These are phyloP conservation scores for Colletotrichum scovillei DNA, from an alignment of 2,329 filamentous ascomycete species.

Conservation along the genomic window DNA sequence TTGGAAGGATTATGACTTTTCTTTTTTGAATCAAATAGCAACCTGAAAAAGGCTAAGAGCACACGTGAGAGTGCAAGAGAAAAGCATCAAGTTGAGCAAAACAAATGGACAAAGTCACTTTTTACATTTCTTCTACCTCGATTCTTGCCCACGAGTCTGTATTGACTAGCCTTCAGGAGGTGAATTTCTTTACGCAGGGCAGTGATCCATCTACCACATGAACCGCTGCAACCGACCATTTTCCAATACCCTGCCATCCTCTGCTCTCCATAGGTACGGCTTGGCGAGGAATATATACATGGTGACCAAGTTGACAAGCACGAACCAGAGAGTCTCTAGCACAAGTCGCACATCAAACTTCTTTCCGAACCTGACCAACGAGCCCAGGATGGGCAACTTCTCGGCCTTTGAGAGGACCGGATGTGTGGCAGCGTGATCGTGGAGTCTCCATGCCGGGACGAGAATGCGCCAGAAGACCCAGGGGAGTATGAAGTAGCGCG, in stretches of 20 bases:
- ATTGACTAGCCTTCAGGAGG: too few species aligned
- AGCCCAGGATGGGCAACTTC: slow-evolving; percentile 16
- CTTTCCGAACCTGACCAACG: slow-evolving; percentile 27
- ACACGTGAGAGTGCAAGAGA: slow-evolving; percentile 23
- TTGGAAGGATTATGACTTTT: slow-evolving; percentile 18
- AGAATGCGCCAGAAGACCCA: slow-evolving; percentile 94
- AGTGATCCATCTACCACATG: slow-evolving; percentile 73
- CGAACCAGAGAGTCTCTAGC: slow-evolving; percentile 76
- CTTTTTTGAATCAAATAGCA: background rate
- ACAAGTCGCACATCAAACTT: slow-evolving; percentile 59
- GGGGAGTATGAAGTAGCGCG: slow-evolving; percentile 93
- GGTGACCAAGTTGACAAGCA: slow-evolving; percentile 72
- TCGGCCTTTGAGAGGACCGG: background rate
- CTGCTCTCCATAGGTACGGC: slow-evolving; percentile 74
- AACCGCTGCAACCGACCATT: slow-evolving; percentile 76
- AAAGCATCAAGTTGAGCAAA: slow-evolving; percentile 2
- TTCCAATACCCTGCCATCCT: slow-evolving; percentile 64
- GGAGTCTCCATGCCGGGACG: slow-evolving; percentile 64
- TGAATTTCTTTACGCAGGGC: too few species aligned
- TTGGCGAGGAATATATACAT: slow-evolving; percentile 77
- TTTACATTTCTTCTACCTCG: background rate
- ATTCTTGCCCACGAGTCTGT: background rate
- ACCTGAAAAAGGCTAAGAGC: slow-evolving; percentile 21
- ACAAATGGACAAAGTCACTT: background rate
- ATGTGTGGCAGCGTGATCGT: slow-evolving; percentile 15